Conservation (phyloP, 495 filamentous ascomycete genomes). For the Daldinia loculata region DNA sequence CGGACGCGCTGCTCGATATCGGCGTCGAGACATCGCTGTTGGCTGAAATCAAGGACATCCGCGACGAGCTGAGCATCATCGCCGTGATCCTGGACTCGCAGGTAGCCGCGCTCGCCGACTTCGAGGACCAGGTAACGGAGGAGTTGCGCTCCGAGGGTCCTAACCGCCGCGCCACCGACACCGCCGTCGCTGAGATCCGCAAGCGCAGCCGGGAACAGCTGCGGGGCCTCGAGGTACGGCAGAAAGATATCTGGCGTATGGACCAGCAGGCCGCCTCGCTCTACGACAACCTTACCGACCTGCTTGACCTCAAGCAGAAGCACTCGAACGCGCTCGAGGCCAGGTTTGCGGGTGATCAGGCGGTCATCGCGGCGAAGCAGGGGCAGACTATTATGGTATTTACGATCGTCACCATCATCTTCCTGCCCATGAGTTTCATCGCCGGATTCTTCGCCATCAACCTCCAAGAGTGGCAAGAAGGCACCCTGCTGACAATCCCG, state of each 20-base stretch:
- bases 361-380: slow-evolving; percentile 70
- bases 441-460: slow-evolving; percentile 73
- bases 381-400: slow-evolving; percentile 80
- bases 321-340: slow-evolving; percentile 77
- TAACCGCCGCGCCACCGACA: slow-evolving; percentile 49
- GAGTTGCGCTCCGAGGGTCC: slow-evolving; percentile 61
- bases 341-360: slow-evolving; percentile 72
- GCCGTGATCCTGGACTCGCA: slow-evolving; percentile 69
- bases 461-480: slow-evolving; percentile 59
- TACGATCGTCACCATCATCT: slow-evolving; percentile 75
- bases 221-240: slow-evolving; percentile 66
- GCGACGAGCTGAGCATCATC: slow-evolving; percentile 79
- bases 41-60: slow-evolving; percentile 74
- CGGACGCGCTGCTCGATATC: slow-evolving; percentile 73
- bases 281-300: slow-evolving; percentile 68
- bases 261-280: slow-evolving; percentile 72
- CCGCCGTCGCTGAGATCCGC: slow-evolving; percentile 60
- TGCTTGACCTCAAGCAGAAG: slow-evolving; percentile 72
- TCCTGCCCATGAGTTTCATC: slow-evolving; percentile 74
- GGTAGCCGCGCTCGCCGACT: slow-evolving; percentile 60
- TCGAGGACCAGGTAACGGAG: slow-evolving; percentile 59
- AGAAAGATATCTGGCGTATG: slow-evolving; percentile 74
- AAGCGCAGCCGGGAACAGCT: slow-evolving; percentile 68
- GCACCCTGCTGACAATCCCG: slow-evolving; percentile 53
- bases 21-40: slow-evolving; percentile 72